A percentile compares a stretch with the other conserved stretches of the same genome.
Conservation (phyloP, 805 yeast species). For the Clavispora asparagi region DNA sequence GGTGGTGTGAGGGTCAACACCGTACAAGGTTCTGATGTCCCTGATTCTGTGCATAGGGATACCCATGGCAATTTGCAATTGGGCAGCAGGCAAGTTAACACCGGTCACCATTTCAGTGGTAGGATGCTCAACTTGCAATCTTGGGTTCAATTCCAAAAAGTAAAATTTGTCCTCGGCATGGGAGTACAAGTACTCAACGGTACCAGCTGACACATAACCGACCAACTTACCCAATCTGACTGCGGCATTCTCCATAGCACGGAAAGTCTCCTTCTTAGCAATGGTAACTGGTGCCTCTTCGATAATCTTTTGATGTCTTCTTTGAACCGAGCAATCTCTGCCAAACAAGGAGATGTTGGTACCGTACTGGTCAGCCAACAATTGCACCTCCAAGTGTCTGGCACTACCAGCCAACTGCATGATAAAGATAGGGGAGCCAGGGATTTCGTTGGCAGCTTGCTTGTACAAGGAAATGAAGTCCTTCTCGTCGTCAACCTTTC, state of each 20-base stretch:
- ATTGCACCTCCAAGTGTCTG: slow-evolving; percentile 96
- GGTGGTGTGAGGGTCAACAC: slow-evolving; percentile 91
- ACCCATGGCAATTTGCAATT: slow-evolving; percentile 99
- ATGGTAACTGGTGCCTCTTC: slow-evolving; percentile 99
- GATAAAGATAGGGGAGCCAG: slow-evolving; percentile 97
- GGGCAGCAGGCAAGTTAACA: slow-evolving; percentile 97
- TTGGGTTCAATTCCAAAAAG: slow-evolving; percentile 94
- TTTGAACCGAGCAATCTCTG: slow-evolving; percentile 98
- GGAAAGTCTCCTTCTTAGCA: slow-evolving; percentile 81
- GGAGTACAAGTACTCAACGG: slow-evolving; percentile 94
- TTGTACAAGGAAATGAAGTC: slow-evolving; percentile 73
- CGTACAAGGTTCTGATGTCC: slow-evolving; percentile 89
- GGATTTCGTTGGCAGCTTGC: slow-evolving; percentile 96
- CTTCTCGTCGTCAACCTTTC: slow-evolving; percentile 84
- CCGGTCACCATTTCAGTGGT: slow-evolving; percentile 99
- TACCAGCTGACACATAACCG: slow-evolving; percentile 99
- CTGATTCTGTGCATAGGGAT: slow-evolving; percentile 91
- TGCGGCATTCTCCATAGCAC: slow-evolving; percentile 94
- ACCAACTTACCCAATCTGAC: slow-evolving; percentile 94
- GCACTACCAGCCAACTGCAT: slow-evolving; percentile 98
- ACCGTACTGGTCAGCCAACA: slow-evolving; percentile 97
- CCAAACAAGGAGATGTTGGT: slow-evolving; percentile 96
- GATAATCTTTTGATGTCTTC: slow-evolving; percentile 98
- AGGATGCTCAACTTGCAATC: slow-evolving; percentile 99
- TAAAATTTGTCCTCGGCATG: slow-evolving; percentile 92